Evolutionary conservation across 2,329 filamentous ascomycete species (phyloP).

Genomic region (Aotearoamyces nothofagi): DNA sequence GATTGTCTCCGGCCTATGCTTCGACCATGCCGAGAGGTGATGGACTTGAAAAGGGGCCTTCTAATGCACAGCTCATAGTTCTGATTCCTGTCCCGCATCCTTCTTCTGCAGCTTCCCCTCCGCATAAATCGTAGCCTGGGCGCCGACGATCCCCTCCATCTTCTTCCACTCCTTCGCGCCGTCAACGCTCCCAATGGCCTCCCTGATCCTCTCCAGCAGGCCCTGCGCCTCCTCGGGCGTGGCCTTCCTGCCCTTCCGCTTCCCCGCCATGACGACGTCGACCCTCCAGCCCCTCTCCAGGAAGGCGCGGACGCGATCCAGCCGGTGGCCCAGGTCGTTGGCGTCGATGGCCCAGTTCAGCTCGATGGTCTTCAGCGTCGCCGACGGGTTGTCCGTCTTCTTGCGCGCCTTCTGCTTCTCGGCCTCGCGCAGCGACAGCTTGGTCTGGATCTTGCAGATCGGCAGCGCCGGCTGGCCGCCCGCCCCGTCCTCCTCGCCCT

Average conservation of each 20-base stretch:
- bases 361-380: slow-evolving; percentile 61
- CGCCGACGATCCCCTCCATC: slow-evolving; percentile 29
- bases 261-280: slow-evolving; percentile 56
- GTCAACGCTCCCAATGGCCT: slow-evolving; percentile 17
- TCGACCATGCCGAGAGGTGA: no score
- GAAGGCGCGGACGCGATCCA: slow-evolving; percentile 54
- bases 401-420: slow-evolving; percentile 29
- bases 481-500: slow-evolving; percentile 22
- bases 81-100: no score
- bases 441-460: slow-evolving; percentile 57
- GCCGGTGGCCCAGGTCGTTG: slow-evolving; percentile 59
- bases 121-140: slow-evolving; percentile 27
- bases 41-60: no score
- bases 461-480: slow-evolving; percentile 24
- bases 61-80: no score
- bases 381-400: slow-evolving; percentile 23
- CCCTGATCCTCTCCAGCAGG: slow-evolving; percentile 36
- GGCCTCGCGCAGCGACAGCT: slow-evolving; percentile 31
- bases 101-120: slow-evolving; percentile 21
- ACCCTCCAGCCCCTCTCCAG: slow-evolving; percentile 61
- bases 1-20: no score
- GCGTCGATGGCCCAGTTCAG: slow-evolving; percentile 74
- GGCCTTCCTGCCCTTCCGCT: slow-evolving; percentile 44
- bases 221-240: slow-evolving; percentile 42
- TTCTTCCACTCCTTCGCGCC: slow-evolving; percentile 29